phyloP scores from a whole-genome alignment of 768 basidiomycete genomes.

The Crepidotus variabilis region DNA sequence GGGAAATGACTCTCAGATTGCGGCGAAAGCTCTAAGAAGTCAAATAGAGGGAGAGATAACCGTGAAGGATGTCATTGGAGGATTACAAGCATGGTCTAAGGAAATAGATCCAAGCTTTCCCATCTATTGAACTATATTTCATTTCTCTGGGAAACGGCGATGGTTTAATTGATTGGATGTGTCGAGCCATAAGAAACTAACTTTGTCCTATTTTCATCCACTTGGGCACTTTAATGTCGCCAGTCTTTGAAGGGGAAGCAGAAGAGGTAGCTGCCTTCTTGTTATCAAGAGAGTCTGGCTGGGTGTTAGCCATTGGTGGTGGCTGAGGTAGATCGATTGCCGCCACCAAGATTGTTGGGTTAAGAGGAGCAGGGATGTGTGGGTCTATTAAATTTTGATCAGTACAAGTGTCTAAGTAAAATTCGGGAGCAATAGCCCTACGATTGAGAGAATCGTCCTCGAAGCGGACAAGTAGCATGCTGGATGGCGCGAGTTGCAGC shows the following conservation, averaged over 20 bases:
- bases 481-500: slow-evolving; percentile 76
- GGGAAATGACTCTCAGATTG: slow-evolving; percentile 93
- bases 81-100: slow-evolving; percentile 74
- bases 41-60: slow-evolving; percentile 22
- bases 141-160: background rate
- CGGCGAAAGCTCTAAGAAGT: slow-evolving; percentile 58
- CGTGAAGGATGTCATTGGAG: slow-evolving; percentile 76
- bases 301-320: slow-evolving; percentile 13
- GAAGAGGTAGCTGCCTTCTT: background rate
- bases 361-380: slow-evolving; percentile 60
- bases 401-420: background rate
- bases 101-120: slow-evolving; percentile 77
- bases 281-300: background rate
- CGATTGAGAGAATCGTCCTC: slow-evolving; percentile 70
- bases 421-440: slow-evolving; percentile 26
- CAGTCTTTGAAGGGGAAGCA: slow-evolving; percentile 2
- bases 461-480: slow-evolving; percentile 73
- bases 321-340: slow-evolving; percentile 72
- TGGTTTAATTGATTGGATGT: background rate
- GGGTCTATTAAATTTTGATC: slow-evolving; percentile 36
- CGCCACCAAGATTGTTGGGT: slow-evolving; percentile 47
- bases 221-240: slow-evolving; percentile 66
- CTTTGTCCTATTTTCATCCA: slow-evolving; percentile 72
- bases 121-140: slow-evolving; percentile 50
- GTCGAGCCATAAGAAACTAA: slow-evolving; percentile 16